Evolutionary conservation across 495 filamentous ascomycete species (phyloP), one percentile per base, ranked within the genome.

Genomic region (Aspergillus kassunensis): DNA sequence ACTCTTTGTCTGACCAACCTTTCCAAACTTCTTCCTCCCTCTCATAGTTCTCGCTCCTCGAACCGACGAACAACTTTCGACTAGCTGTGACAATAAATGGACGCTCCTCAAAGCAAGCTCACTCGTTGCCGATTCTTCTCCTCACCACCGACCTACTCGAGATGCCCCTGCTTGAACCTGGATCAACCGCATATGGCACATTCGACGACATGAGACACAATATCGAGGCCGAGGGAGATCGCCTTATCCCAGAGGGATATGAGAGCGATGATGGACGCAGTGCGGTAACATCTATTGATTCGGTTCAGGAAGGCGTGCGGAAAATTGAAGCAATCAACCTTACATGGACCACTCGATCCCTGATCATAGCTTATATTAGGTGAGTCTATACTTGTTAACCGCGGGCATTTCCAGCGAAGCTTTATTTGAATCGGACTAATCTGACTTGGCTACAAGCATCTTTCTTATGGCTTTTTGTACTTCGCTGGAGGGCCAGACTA

Each of bases 381-480:
- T 62, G 30, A 31, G 59, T 80, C 43, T 47, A 18, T 7, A 36
- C 21, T 29, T 29, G 27, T 5, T 6, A 29, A 21, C 16, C 36
- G 15, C 12, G 20, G 21, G 18, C 30, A 12, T 43, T 6, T 30
- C 7, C 25, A 19, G 25, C n/a, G 29, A 27, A 25, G 20, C 20
- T n/a, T n/a, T 15, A 19, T 25, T 34, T 13, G 27, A 2, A 20
- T 23, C 10, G 18, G 10, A 27, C 41, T 36, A 47, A 48, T 23
- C 63, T 69, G 44, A 72, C 60, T 50, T 54, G 41, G 44, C 41
- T 37, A 25, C 43, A 49, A 81, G 79, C 55, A 79, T 83, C 53
- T 78, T 77, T 53, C 69, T 82, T 33, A 74, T 81, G 65, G 79
- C 79, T 23, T 78, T 77, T 54, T 75, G 72, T 47, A 82, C 78